Percentiles rank a stretch among this genome's conserved stretches.
Evolutionary conservation across 2,329 filamentous ascomycete species (phyloP).

Genomic region (Epichloe festucae): DNA sequence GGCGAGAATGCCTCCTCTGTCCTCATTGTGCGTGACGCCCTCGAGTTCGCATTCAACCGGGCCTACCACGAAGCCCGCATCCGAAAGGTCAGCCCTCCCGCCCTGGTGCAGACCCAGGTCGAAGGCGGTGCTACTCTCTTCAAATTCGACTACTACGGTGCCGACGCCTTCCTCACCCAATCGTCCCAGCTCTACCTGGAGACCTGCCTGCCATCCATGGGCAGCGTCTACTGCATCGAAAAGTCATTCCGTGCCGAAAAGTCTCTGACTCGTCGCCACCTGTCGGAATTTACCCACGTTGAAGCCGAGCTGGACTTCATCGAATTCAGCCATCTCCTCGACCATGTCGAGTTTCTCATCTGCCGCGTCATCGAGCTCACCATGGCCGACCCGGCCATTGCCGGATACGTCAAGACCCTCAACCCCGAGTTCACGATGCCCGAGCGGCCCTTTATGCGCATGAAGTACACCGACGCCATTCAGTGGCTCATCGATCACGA

Average conservation of each 20-base stretch:
- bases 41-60: constrained; percentile 69
- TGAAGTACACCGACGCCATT: constrained; percentile 91
- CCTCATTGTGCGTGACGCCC: constrained; percentile 72
- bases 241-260: constrained; percentile 99
- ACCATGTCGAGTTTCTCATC: constrained; percentile 76
- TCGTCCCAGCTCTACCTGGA: constrained; percentile 96
- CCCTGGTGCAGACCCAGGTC: constrained; percentile 88
- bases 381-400: constrained; percentile 59
- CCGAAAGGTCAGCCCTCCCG: constrained; percentile 76
- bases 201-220: constrained; percentile 79
- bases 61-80: constrained; percentile 66
- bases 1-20: constrained; percentile 74
- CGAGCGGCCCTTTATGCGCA: constrained; percentile 77
- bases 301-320: constrained; percentile 97
- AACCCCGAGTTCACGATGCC: constrained; percentile 85
- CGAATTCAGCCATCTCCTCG: constrained; percentile 75
- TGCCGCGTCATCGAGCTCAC: constrained; percentile 73
- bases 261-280: constrained; percentile 81
- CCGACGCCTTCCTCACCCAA: constrained; percentile 87
- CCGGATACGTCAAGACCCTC: constrained; percentile 64
- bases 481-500: constrained; percentile 84
- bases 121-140: constrained; percentile 89
- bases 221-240: constrained; percentile 95
- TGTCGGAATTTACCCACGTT: constrained; percentile 94
- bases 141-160: constrained; percentile 77